Base-by-base conservation (phyloP, 345 rosid species). In the Eucalyptus cloeziana region DNA sequence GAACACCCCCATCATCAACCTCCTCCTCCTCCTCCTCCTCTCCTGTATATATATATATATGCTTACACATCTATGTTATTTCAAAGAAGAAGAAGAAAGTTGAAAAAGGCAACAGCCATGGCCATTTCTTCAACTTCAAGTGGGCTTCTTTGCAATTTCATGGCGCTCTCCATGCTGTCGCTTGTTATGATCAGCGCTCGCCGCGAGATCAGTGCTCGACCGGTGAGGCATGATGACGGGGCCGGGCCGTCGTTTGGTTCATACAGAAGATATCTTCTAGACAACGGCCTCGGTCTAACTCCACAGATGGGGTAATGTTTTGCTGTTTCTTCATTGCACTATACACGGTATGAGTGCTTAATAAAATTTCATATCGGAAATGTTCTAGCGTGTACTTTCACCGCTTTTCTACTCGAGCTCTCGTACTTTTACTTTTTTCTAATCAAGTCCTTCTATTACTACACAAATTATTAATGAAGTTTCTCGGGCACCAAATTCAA, bases 251-350 rank as follows among this genome's bases (percentile, higher is more conserved):
- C 45, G 45, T 24, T 71, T 21, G 83, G 45, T 30, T 50, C 67
- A 31, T 37, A 60, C 87, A 91, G 96, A 86, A 90, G 93, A 91
- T 90, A 67, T 89, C 90, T 95, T 90, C 47, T 94, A 86, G 91
- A 85, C 47, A 94, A 95, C 86, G 96, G 95, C 89, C 95, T 94
- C 60, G 96, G 91, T 86, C 91, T 69, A 7, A 87, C 95, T 93
- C 96, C 96, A 30, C 94, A 92, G 62, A 94, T 94, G 97, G 96
- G 97, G 97, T 94, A 91, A 67, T 49, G 17, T 33, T 49, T 47
- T 25, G 21, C 83, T 37, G 83, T 37, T 71, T 71, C 45, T 37
- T 17, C 83, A 37, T 71, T 19, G 45, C 45, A 19, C 45, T 0
- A 37, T 71, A 19, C 45, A 19, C 81, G 3, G 21, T 17, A 33